Evolutionary conservation across 805 yeast species (phyloP).

Genomic region (Candida dendrica): DNA sequence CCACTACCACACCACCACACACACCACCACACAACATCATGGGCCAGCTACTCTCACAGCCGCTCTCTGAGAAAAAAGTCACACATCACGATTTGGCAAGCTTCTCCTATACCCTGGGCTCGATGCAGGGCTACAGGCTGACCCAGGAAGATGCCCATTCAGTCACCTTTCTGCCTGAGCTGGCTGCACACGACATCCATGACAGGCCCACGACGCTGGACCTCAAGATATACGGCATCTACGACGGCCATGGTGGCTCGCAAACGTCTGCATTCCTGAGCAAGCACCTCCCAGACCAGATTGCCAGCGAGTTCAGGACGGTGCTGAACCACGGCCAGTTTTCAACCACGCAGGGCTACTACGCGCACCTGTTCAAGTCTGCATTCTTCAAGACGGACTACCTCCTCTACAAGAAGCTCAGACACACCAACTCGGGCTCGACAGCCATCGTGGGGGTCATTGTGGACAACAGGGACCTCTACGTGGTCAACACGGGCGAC

Average conservation of each 20-base stretch:
- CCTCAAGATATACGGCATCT: constrained; percentile 54
- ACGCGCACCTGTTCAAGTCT: constrained; percentile 32
- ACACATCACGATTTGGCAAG: constrained; percentile 30
- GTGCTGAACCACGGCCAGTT: constrained; percentile 7
- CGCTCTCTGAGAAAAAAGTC: constrained; percentile 60
- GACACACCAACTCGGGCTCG: constrained; percentile 41
- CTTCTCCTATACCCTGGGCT: constrained; percentile 53
- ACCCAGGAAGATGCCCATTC: constrained; percentile 75
- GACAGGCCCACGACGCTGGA: constrained; percentile 11
- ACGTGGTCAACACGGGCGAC: constrained; percentile 71
- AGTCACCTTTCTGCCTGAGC: constrained; percentile 21
- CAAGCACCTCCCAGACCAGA: constrained; percentile 19
- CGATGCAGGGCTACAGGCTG: constrained; percentile 73
- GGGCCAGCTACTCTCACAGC: constrained; percentile 75
- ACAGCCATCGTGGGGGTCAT: constrained; percentile 43
- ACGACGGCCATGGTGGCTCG: constrained; percentile 80
- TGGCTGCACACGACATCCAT: constrained; percentile 16
- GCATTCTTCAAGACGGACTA: constrained; percentile 40
- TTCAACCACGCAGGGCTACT: constrained; percentile 27
- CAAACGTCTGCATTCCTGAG: constrained; percentile 50
- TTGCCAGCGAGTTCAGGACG: constrained; percentile 5
- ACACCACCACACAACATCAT: constrained; percentile 23
- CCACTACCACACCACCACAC: not conserved
- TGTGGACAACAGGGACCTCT: constrained; percentile 35
- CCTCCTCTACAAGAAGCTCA: constrained; percentile 30